Evolutionary conservation across 257 asterid species (phyloP), one percentile per base, ranked within the genome.

Genomic region (Jacaranda mimosifolia): DNA sequence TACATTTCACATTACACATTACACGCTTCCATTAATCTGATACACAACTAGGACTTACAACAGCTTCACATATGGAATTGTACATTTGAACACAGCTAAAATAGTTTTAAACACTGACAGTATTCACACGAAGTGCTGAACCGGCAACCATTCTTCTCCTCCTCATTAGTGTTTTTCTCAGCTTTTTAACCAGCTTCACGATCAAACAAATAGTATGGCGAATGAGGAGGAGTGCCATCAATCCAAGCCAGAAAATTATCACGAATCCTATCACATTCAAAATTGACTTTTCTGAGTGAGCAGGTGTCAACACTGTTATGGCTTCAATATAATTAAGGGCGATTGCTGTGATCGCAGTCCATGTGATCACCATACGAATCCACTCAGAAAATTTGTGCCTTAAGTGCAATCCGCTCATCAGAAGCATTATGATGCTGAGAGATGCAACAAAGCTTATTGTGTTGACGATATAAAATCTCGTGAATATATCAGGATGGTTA

Each of bases 341-440:
- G 35, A 66, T 18, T 3, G 87, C 68, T 2, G 87, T 64, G 0
- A 83, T 63, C 0, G 87, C 70, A 21, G 83, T 13, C 85, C 87
- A 85, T 65, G 83, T 85, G 56, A 80, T 78, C 46, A 74, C 75
- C 71, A 74, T 77, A 70, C 80, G 75, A 6, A 70, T 18, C 87
- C 85, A 83, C 78, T 79, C 49, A 35, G 79, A 79, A 0, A 64
- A 2, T 13, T 56, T 62, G 9, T 40, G 67, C 40, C 45, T 76
- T 46, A 82, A 35, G 2, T 84, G 86, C 42, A 84, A 52, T 13
- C 79, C 82, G 9, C 84, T 81, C 45, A 81, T 72, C 9, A 84
- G 69, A 17, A 82, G 64, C 72, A 82, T 19, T 68, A 82, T 85
- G 73, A 77, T 76, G 80, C 82, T 73, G 11, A 78, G 84, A 0